Evolutionary conservation across 345 rosid genomes (phyloP), one percentile per base, ranked within the genome.

Genomic region (Lepidium sativum): DNA sequence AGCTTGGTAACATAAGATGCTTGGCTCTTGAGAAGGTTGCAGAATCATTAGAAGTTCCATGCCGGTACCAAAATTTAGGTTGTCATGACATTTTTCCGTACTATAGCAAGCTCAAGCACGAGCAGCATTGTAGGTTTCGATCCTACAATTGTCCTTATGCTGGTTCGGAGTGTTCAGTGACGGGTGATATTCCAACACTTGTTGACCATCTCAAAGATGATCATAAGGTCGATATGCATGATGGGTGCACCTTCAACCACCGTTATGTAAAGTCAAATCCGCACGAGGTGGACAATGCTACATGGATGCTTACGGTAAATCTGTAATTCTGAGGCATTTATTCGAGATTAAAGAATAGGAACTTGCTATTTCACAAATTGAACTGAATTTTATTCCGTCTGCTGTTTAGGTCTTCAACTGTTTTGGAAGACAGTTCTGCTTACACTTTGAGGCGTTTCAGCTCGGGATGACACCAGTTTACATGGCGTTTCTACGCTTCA

Each of bases 391-490:
- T 23, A 18, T 50, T 44, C 41, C 41, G 14, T 58, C 8, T 72
- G 12, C 3, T 41, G 14, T 60, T 42, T 76, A 88, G 96, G 95
- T 91, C 23, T 91, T 92, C 77, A 87, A 85, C 79, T 88, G 98
- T 74, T 88, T 83, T n/a, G 95, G 96, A 45, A 81, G 86, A 61
- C 92, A 88, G 40, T 92, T 92, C 78, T 92, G 96, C 72, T 81
- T 92, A 56, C 96, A 92, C 76, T 92, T 92, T 48, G 98, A 92
- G 82, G 98, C 95, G 8, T 88, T 92, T 73, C 95, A 85, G 79
- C 77, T 88, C 3, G 96, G 92, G 39, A 73, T 73, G 78, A 83
- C 91, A 20, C 95, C 89, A 6, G 95, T 92, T 11, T 91, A 88
- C 75, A 91, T 91, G 87, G 92, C 98, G 34, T 91, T 91, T 70